These are phyloP conservation scores for Jacaranda copaia DNA, from an alignment of 257 asterid species.

Conservation along the genomic window DNA sequence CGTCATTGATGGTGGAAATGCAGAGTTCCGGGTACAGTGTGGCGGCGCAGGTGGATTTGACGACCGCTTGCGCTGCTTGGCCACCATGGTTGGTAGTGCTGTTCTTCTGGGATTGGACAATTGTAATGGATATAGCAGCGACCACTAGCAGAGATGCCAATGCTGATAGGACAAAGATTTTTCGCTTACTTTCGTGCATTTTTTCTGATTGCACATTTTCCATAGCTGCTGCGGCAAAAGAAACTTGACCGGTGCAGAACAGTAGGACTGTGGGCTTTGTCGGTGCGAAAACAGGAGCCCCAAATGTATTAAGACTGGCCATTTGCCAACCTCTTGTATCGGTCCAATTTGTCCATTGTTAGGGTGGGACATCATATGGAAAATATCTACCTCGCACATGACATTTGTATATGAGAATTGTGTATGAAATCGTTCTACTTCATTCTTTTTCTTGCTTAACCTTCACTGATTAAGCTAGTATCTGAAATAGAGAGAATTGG, in stretches of 20 bases:
- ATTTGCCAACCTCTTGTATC: too few relatives aligned
- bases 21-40: conserved; percentile 75
- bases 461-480: too few relatives aligned
- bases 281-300: not conserved
- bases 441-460: too few relatives aligned
- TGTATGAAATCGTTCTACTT: too few relatives aligned
- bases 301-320: not conserved
- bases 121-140: not conserved
- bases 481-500: too few relatives aligned
- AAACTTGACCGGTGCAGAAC: not conserved
- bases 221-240: not conserved
- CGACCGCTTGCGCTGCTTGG: conserved; percentile 43
- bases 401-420: too few relatives aligned
- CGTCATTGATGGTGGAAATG: conserved; percentile 50
- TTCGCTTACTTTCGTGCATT: conserved; percentile 4
- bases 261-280: conserved; percentile 6
- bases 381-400: too few relatives aligned
- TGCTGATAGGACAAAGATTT: conserved; percentile 30
- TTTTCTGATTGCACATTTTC: conserved; percentile 5
- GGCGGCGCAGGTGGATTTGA: conserved; percentile 67
- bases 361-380: too few relatives aligned
- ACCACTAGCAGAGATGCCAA: conserved; percentile 30
- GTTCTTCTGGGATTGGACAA: conserved; percentile 20
- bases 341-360: too few relatives aligned
- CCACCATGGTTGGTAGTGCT: not conserved